Base-by-base conservation (phyloP, 345 rosid genomes). In the Geranium rotundifolium region DNA sequence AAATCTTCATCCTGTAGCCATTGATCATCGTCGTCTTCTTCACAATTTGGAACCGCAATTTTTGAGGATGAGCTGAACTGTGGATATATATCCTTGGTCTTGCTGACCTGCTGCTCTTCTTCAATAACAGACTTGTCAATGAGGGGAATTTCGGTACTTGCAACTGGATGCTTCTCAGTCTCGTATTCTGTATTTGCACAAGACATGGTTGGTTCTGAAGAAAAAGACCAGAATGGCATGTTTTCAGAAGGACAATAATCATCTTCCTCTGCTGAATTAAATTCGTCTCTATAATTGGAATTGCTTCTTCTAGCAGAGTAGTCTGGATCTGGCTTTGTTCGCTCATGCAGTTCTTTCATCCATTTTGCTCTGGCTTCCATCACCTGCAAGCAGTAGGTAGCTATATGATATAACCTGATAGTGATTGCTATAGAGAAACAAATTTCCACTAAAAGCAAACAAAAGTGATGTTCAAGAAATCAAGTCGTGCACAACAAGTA, bases 1-100 rank as follows among this genome's bases (percentile, higher is more conserved):
- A 80, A 69, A 68, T 73, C 85, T 49, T 88, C 99, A 7, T 87
- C 91, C 68, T 90, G 86, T 56, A 82, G 81, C 99, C 99, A 93
- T 54, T 70, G 69, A 60, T 83, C 90, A 63, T 90, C 90, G 31
- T 65, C 83, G 19, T 80, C 85, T 5, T 84, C 91, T 65, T 84
- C 90, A 71, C 60, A 81, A 61, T 67, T 61, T 63, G 66, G 87
- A 71, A 77, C 72, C 58, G 17, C 74, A 78, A 64, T 77, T 75
- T 64, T 78, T 65, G 74, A 71, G 65, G 27, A 23, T 23, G 73
- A 52, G 57, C 64, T 72, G 59, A 71, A 76, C 15, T 37, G 37
- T 18, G 29, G 57, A 74, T 70, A 72, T 74, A 69, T 75, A 39
- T 67, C 78, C 70, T 77, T 75, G 16, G 66, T n/a, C 65, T 72